A percentile compares a stretch with the other conserved stretches of the same genome.
Conservation (phyloP, 805 yeast genomes). For the Kodamaea leandrae region DNA sequence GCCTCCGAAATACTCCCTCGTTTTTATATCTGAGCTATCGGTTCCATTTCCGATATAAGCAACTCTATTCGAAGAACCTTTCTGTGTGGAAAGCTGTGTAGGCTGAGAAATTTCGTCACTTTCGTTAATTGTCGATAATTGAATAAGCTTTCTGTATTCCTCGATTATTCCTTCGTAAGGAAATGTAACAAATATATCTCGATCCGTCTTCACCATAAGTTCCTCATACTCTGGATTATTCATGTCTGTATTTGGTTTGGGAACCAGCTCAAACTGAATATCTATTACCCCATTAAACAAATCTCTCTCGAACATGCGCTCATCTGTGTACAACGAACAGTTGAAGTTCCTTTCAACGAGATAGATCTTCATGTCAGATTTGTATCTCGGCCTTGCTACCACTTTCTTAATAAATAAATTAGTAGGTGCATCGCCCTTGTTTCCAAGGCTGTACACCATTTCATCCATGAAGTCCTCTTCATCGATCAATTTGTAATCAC, state of each 20-base stretch:
- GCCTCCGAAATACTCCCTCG: too few relatives aligned
- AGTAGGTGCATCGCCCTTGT: conserved; percentile 41
- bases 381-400: conserved; percentile 61
- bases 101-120: too few relatives aligned
- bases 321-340: conserved; percentile 45
- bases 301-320: conserved; percentile 51
- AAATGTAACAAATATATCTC: conserved; percentile 17
- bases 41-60: too few relatives aligned
- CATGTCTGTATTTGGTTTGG: neutral
- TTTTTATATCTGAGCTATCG: too few relatives aligned
- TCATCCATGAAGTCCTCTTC: conserved; percentile 44
- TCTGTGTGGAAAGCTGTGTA: too few relatives aligned
- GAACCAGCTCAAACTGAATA: conserved; percentile 16
- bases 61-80: too few relatives aligned
- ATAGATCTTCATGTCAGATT: conserved; percentile 61
- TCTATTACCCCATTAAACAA: conserved; percentile 48
- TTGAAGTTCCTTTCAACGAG: conserved; percentile 43
- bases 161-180: conserved; percentile 8
- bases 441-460: conserved; percentile 39
- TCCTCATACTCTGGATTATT: neutral
- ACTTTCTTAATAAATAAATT: conserved; percentile 53
- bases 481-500: conserved; percentile 49
- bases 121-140: neutral
- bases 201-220: conserved; percentile 8
- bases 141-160: conserved; percentile 2